Evolutionary conservation across 768 basidiomycete genomes (phyloP), one percentile per base, ranked within the genome.

Genomic region (Phanerochaete sordida): DNA sequence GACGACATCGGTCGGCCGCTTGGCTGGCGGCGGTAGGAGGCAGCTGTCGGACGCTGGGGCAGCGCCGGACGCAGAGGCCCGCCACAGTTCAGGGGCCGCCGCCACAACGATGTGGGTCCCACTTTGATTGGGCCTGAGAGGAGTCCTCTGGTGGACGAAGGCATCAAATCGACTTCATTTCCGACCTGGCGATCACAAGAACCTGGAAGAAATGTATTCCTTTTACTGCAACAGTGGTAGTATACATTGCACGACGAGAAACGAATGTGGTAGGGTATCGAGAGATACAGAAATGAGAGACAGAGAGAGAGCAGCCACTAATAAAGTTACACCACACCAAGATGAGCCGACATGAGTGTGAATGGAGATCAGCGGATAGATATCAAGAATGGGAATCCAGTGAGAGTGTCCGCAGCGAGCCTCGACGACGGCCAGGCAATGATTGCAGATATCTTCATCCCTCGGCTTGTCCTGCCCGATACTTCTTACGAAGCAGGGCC

Each of bases 201-300:
- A 16, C 31, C 53, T 54, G 53, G 53, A 54, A 54, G 53, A 54
- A 39, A 54, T 37, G 53, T 26, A 54, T 54, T 37, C 53, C 53
- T 39, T 54, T 54, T 54, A 24, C 30, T 53, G 51, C 48, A 49
- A 28, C 31, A 33, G 47, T 12, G 31, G n/a, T 51, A 33, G 9
- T 51, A 11, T 51, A 33, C 31, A 33, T 30, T 23, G 50, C 50
- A 48, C 24, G 16, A 26, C 21, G 24, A 48, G 24, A 48, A 26
- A 48, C 16, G 27, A 26, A 48, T 23, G 47, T n/a, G 37, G 21
- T 9, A 26, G 53, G 53, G 53, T 54, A 54, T 54, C 53, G 33
- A 54, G 33, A 43, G 39, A 33, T 26, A 54, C 53, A 51, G 23
- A 26, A 35, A 9, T n/a, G n/a, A n/a, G n/a, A n/a, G n/a, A n/a